Conservation (phyloP, 225 moss, liverwort and hornwort genomes). For the Physcomitrellopsis africana region DNA sequence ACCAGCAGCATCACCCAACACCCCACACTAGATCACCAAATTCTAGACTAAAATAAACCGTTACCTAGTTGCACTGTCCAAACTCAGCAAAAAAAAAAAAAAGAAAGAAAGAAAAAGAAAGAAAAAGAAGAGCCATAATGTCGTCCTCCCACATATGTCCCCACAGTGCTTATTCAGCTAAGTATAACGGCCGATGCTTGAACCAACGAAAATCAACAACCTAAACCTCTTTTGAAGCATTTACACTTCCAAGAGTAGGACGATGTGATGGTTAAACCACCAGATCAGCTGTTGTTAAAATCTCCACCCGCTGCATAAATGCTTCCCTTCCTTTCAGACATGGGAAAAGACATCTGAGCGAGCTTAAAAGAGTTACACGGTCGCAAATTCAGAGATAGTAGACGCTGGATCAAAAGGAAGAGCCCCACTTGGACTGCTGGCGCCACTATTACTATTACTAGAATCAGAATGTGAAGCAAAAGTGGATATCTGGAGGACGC, state of each 20-base stretch:
- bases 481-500: conserved; percentile 87
- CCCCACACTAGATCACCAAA: not conserved
- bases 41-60: not conserved
- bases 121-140: too few species aligned
- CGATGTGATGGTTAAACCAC: not conserved
- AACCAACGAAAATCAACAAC: conserved; percentile 20
- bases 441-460: conserved; percentile 74
- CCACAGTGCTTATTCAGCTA: conserved; percentile 35
- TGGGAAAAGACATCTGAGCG: not conserved
- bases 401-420: conserved; percentile 44
- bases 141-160: conserved; percentile 11
- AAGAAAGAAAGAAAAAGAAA: not conserved
- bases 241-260: not conserved
- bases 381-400: conserved; percentile 26
- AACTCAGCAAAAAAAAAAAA: conserved; percentile 21
- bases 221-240: conserved; percentile 21
- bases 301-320: conserved; percentile 6
- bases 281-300: not conserved
- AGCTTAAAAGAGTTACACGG: not conserved
- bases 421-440: conserved; percentile 65
- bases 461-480: conserved; percentile 87
- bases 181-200: conserved; percentile 23
- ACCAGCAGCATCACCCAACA: not conserved
- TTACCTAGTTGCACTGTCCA: not conserved
- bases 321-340: not conserved